Conservation (phyloP, 495 filamentous ascomycete genomes). For the Hypoxylon lenormandii region DNA sequence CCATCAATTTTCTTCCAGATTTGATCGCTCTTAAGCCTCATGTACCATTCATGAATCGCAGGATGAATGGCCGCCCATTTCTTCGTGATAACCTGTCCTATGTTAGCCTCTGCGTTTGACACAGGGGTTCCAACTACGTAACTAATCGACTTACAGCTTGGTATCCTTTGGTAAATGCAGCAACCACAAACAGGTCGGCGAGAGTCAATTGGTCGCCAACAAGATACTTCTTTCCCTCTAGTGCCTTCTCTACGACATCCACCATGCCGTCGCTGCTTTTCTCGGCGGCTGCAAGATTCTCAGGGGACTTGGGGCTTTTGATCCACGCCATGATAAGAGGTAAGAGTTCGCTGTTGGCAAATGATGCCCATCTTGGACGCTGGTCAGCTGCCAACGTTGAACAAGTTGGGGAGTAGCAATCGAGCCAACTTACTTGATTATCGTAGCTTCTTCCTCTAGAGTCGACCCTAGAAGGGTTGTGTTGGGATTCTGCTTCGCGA, state of each 20-base stretch:
- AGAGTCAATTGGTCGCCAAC: neutral
- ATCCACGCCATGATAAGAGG: constrained; percentile 53
- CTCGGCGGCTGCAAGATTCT: constrained; percentile 1
- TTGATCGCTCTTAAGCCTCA: neutral
- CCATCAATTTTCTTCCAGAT: constrained; percentile 44
- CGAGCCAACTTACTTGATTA: neutral
- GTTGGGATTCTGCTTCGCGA: neutral
- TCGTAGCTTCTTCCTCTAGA: neutral
- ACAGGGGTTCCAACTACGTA: neutral
- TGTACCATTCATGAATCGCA: constrained; percentile 4
- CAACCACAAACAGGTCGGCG: constrained; percentile 2
- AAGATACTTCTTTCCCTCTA: neutral
- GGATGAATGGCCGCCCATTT: neutral
- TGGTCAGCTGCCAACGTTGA: constrained; percentile 63
- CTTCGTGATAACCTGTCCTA: neutral
- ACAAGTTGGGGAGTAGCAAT: neutral
- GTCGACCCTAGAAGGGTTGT: neutral
- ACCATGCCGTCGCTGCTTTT: neutral
- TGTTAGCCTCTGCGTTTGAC: neutral
- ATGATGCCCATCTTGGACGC: constrained; percentile 47
- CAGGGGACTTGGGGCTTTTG: constrained; percentile 34
- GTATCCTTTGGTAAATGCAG: constrained; percentile 4
- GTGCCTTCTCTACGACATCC: neutral
- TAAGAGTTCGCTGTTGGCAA: constrained; percentile 3
- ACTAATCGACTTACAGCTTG: neutral